Conservation (phyloP, 2,329 filamentous ascomycete species). For the Magnaporthiopsis incrustans region DNA sequence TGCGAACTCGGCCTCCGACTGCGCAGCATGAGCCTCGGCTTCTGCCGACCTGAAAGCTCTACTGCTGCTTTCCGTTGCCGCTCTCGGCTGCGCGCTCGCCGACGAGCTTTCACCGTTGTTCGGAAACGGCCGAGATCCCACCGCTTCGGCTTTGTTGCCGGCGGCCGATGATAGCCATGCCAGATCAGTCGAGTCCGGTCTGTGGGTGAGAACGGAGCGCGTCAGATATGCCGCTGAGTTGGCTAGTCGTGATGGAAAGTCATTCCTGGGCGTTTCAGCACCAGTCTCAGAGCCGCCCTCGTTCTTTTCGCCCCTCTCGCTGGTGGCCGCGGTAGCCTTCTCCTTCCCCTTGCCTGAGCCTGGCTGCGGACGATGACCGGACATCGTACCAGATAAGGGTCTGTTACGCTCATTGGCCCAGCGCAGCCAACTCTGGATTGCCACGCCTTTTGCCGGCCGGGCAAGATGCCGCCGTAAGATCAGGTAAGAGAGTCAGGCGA, state of each 20-base stretch:
- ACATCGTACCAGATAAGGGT: background rate
- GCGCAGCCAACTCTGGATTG: background rate
- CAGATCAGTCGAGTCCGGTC: conserved; percentile 13
- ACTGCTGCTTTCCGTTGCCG: conserved; percentile 3
- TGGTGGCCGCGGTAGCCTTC: background rate
- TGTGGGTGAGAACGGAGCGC: conserved; percentile 16
- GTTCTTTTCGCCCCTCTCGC: background rate
- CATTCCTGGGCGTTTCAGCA: too few species aligned
- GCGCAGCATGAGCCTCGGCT: conserved; percentile 18
- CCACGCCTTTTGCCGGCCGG: background rate
- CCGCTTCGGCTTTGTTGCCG: conserved; percentile 16
- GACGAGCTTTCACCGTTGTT: conserved; percentile 16
- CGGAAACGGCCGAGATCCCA: conserved; percentile 11
- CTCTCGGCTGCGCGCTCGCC: conserved; percentile 9
- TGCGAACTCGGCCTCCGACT: conserved; percentile 27
- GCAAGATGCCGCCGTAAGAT: background rate
- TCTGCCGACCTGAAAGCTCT: conserved; percentile 19
- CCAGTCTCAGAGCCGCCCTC: background rate
- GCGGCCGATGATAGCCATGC: conserved; percentile 9
- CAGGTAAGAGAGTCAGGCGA: background rate
- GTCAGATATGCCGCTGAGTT: conserved; percentile 20
- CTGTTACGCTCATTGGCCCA: background rate
- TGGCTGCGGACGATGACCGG: background rate
- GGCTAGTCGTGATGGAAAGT: conserved; percentile 11
- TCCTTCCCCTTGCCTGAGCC: conserved; percentile 4